Evolutionary conservation across 345 rosid genomes (phyloP), one percentile per base, ranked within the genome.

Genomic region (Eucalyptus albens): DNA sequence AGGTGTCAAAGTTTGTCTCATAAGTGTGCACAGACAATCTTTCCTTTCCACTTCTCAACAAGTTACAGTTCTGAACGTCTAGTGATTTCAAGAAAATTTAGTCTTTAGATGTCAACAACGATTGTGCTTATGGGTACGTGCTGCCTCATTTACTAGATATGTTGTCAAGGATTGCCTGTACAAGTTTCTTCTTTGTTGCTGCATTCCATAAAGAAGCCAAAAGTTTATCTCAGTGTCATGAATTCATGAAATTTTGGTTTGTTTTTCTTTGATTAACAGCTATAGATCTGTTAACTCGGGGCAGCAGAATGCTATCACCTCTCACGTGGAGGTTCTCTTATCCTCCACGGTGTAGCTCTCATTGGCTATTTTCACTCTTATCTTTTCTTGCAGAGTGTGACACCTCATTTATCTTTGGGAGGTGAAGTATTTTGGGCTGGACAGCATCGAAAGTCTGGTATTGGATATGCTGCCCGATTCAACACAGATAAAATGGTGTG

Each of bases 381-480:
- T 86, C 47, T 59, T 8, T 88, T 91, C 88, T 89, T 92, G 93
- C 94, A 98, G 99, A 95, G 95, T 91, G 96, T 97, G 91, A 95
- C 97, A 50, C 95, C 92, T 29, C 92, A 92, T 90, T 86, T 98
- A 86, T 95, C 99, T 83, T 89, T 98, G 94, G 99, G 98, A 83
- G 98, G 98, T 90, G 99, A 98, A 94, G 94, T 94, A 88, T 97
- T 98, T 91, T 98, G 98, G 99, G 96, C 98, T 86, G 99, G 99
- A 93, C 98, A 94, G 90, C 99, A 96, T 91, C 94, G 97, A 50
- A 98, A 96, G 93, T 98, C 99, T 5, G 99, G 99, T 77, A 87
- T 96, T 90, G 99, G 99, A 89, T 98, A 97, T 92, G 99, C 98
- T 91, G 98, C 95, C 86, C 95, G 99, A 88, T 97, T 96, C 88